Percentiles rank a stretch among this genome's conserved stretches.
phyloP scores from a whole-genome alignment of 2,329 filamentous ascomycete species.

The Capronia americana region DNA sequence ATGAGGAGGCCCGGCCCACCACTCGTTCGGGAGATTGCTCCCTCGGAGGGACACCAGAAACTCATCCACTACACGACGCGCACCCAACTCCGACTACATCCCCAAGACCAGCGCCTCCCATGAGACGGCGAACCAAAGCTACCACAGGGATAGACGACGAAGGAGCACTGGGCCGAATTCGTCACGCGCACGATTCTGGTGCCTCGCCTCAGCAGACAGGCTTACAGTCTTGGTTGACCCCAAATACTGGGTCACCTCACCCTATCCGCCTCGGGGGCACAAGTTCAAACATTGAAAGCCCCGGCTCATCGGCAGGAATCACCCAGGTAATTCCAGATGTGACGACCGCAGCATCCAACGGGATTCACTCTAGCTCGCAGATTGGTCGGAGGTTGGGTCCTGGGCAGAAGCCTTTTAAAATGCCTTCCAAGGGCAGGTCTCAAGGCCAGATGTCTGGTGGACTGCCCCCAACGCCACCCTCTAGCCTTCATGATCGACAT shows the following conservation, averaged over 20 bases:
- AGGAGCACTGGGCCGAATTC: neutral
- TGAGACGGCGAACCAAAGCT: constrained; percentile 19
- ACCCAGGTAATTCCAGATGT: neutral
- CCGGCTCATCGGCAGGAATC: neutral
- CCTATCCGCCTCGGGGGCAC: no score
- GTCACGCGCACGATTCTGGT: neutral
- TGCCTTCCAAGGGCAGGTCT: constrained; percentile 29
- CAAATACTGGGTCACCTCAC: neutral
- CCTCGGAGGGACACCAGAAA: neutral
- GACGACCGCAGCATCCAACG: neutral
- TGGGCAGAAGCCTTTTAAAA: constrained; percentile 30
- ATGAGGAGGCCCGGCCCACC: neutral
- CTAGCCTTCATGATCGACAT: neutral
- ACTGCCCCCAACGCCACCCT: constrained; percentile 2
- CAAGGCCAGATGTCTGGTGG: neutral
- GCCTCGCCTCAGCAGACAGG: constrained; percentile 2
- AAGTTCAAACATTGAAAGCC: neutral
- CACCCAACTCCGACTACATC: constrained; percentile 6
- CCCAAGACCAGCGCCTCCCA: constrained; percentile 34
- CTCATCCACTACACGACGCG: neutral
- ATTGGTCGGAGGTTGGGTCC: constrained; percentile 22
- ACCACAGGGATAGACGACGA: constrained; percentile 3
- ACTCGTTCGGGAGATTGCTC: neutral
- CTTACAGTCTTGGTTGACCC: constrained; percentile 28
- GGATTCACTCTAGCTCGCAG: constrained; percentile 16